Base-by-base conservation (phyloP, 768 basidiomycete genomes). In the Suillus hirtellus region DNA sequence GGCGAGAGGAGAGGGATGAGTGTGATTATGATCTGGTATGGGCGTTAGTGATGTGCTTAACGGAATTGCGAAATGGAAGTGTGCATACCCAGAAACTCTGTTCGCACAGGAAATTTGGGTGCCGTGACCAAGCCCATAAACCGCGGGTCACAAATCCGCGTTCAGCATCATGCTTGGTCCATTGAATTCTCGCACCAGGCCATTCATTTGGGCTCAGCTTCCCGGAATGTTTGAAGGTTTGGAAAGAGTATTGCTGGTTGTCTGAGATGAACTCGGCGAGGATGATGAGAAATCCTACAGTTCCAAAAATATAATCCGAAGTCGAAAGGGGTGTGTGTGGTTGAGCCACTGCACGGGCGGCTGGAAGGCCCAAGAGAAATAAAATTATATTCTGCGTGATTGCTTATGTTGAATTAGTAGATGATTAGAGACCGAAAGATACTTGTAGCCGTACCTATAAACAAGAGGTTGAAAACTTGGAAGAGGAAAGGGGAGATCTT, bases 81-180 rank as follows among this genome's bases (percentile, higher is more conserved):
- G 0, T 17, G 78, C 86, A 47, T 66, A 91, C 89, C 90, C 90
- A 96, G 76, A 96, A 94, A 17, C 78, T 74, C 74, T 96, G 95
- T 73, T 99, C 96, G 73, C 92, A 95, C 1, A 89, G 77, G 72
- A 94, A 96, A 75, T 99, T 99, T 42, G 96, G 95, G 75, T 99
- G 96, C 17, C 96, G 81, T 2, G 86, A 87, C 81, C 88, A 96
- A 2, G 86, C 83, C 92, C 92, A 99, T 8, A 98, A 74, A 4
- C 96, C 96, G 21, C 83, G 81, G 0, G 94, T 93, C 31, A 89
- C 77, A 73, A 98, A 98, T 0, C 96, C 96, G 12, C 95, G 82
- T 65, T 87, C 78, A 1, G 81, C 84, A 73, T 93, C 90, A 21
- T 81, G 82, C 21, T 83, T 79, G 1, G 86, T 86, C 84, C 89